These are phyloP conservation scores for Lasiodiplodia gonubiensis DNA, from an alignment of 2,329 filamentous ascomycete genomes.

Conservation along the genomic window DNA sequence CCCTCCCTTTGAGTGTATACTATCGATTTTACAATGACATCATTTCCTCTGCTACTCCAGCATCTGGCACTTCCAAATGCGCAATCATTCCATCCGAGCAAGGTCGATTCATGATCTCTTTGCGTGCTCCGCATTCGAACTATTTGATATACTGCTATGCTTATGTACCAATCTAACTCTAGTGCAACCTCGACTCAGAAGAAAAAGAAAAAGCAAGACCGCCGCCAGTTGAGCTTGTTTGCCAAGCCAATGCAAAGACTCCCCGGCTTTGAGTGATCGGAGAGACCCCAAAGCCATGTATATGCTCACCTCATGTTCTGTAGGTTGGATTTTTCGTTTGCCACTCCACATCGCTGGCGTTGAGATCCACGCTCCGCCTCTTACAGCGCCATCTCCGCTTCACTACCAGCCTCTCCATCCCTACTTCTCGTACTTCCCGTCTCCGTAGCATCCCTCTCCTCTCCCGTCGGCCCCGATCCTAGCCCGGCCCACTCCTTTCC, in stretches of 20 bases:
- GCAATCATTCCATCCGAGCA: no score
- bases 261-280: not conserved
- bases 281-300: not conserved
- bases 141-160: not conserved
- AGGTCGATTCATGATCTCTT: no score
- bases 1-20: no score
- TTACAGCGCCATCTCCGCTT: not conserved
- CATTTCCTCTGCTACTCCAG: no score
- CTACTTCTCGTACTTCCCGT: constrained; percentile 31
- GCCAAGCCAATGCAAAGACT: not conserved
- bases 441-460: constrained; percentile 28
- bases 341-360: not conserved
- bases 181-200: not conserved
- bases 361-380: not conserved
- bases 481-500: constrained; percentile 49
- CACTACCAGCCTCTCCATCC: not conserved
- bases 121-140: no score
- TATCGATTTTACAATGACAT: no score
- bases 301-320: not conserved
- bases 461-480: constrained; percentile 25
- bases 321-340: not conserved
- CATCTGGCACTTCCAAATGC: no score
- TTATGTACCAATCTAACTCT: not conserved
- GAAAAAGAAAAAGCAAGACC: not conserved
- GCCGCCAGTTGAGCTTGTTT: not conserved